Evolutionary conservation across 768 basidiomycete species (phyloP).

Genomic region (Suillus paluster): DNA sequence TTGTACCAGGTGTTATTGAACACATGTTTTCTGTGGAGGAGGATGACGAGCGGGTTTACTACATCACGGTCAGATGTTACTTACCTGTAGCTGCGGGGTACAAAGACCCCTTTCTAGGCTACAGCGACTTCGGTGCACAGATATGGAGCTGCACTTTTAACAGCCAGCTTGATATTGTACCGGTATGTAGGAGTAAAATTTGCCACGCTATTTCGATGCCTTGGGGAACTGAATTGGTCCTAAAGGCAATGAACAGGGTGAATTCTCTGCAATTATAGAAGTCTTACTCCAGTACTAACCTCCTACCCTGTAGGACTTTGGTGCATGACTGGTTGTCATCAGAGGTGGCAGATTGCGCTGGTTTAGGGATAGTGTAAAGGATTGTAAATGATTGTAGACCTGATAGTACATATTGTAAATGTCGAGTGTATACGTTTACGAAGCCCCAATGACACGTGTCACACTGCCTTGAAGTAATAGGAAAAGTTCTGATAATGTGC

Average conservation of each 20-base stretch:
- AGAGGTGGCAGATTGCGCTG: too few relatives aligned
- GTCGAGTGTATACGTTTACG: too few relatives aligned
- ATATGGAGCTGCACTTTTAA: not conserved
- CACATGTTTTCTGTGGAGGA: slow-evolving; percentile 5
- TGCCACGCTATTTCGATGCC: slow-evolving; percentile 9
- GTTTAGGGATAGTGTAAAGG: too few relatives aligned
- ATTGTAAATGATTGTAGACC: too few relatives aligned
- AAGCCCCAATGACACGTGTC: too few relatives aligned
- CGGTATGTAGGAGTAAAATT: not conserved
- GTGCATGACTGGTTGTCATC: not conserved
- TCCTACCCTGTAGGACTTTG: not conserved
- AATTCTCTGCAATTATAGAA: not conserved
- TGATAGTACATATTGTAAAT: too few relatives aligned
- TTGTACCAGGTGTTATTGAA: slow-evolving; percentile 9
- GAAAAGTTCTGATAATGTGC: not conserved
- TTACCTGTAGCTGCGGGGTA: slow-evolving; percentile 1
- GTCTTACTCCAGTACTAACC: not conserved
- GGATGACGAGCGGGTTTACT: not conserved
- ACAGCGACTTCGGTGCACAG: slow-evolving; percentile 10
- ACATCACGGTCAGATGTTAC: slow-evolving; percentile 1
- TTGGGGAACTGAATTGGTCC: slow-evolving; percentile 9
- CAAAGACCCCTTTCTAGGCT: slow-evolving; percentile 11
- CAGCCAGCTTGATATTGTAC: slow-evolving; percentile 2
- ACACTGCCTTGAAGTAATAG: too few relatives aligned
- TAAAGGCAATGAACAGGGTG: slow-evolving; percentile 15